Evolutionary conservation across 208 protist genomes (phyloP).

Genomic region (Endotrypanum monterogeii): DNA sequence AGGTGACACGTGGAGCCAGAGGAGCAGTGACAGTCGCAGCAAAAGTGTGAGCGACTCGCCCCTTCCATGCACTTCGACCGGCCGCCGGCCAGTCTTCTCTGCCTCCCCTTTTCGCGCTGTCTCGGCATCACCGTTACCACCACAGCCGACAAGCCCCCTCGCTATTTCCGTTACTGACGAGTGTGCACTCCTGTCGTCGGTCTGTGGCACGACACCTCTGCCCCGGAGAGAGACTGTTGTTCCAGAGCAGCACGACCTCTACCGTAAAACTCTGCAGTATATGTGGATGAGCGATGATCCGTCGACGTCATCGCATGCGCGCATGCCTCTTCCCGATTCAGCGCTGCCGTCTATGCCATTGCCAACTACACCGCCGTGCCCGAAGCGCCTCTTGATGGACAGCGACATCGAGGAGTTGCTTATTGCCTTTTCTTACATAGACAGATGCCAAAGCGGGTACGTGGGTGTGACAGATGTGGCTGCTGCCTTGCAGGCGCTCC

Average conservation of each 20-base stretch:
- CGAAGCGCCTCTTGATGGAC: constrained; percentile 19
- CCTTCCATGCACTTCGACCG: background rate
- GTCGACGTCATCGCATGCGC: background rate
- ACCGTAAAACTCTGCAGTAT: constrained; percentile 11
- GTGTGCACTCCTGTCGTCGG: background rate
- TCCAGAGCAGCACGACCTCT: constrained; percentile 25
- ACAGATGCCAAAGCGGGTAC: constrained; percentile 15
- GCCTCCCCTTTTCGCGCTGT: constrained; percentile 23
- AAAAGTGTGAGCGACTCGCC: background rate
- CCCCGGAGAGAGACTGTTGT: background rate
- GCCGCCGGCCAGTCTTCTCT: constrained; percentile 5
- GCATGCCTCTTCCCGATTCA: background rate
- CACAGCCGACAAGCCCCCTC: background rate
- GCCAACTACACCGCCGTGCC: background rate
- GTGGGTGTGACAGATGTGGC: constrained; percentile 11
- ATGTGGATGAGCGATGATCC: constrained; percentile 10
- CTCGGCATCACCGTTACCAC: constrained; percentile 3
- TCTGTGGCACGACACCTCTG: background rate
- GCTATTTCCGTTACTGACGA: background rate
- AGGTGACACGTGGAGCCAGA: constrained; percentile 18
- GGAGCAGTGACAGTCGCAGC: constrained; percentile 16
- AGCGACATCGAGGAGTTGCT: constrained; percentile 21
- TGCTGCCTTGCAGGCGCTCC: constrained; percentile 14
- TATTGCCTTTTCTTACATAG: constrained; percentile 15
- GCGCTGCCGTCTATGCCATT: background rate